These are phyloP conservation scores for Mortierella sp. DNA, from an alignment of 371 early-diverging fungal genomes.

Conservation along the genomic window DNA sequence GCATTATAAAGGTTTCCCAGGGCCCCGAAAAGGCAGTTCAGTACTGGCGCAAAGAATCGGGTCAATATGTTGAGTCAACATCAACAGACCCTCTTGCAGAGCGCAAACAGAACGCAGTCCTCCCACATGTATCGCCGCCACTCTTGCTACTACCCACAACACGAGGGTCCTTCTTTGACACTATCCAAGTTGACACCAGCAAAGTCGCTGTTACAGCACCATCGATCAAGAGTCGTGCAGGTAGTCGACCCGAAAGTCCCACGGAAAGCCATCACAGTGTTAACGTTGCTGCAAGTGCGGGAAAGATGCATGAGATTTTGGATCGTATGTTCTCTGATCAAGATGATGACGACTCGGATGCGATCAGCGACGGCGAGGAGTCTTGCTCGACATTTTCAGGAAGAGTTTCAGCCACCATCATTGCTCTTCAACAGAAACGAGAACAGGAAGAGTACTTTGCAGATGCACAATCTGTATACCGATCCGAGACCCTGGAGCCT, in stretches of 20 bases:
- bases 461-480: constrained; percentile 36
- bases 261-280: constrained; percentile 46
- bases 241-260: constrained; percentile 48
- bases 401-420: constrained; percentile 47
- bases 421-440: constrained; percentile 42
- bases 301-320: constrained; percentile 55
- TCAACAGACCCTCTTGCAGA: background rate
- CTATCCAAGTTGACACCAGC: constrained; percentile 11
- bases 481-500: constrained; percentile 39
- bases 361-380: constrained; percentile 40
- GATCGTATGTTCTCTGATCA: constrained; percentile 55
- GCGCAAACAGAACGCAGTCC: background rate
- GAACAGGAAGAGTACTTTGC: constrained; percentile 34
- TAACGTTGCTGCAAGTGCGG: constrained; percentile 46
- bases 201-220: constrained; percentile 7
- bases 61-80: constrained; percentile 38
- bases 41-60: constrained; percentile 54
- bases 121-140: constrained; percentile 21
- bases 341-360: constrained; percentile 44
- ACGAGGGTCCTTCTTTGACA: constrained; percentile 23
- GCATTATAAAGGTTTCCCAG: constrained; percentile 45
- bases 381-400: constrained; percentile 50
- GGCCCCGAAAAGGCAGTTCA: constrained; percentile 56
- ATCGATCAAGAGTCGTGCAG: constrained; percentile 31
- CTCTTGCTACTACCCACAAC: constrained; percentile 24